These are phyloP conservation scores for Calonectria pteridis DNA, from an alignment of 2,329 filamentous ascomycete genomes.

Conservation along the genomic window DNA sequence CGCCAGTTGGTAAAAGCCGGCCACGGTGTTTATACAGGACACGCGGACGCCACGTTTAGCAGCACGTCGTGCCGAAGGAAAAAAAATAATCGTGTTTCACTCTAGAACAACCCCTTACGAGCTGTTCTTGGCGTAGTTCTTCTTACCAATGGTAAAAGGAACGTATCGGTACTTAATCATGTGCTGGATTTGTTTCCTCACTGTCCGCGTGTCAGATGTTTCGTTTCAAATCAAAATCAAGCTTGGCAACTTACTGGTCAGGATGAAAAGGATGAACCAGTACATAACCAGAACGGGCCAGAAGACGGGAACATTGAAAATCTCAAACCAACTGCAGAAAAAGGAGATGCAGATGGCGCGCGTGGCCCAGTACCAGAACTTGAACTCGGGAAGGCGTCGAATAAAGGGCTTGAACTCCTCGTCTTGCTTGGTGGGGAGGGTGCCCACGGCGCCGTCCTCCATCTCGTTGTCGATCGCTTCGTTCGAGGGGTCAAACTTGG, in stretches of 20 bases:
- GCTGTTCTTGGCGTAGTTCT: slow-evolving; percentile 78
- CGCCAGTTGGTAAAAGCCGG: slow-evolving; percentile 38
- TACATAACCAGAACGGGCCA: slow-evolving; percentile 99
- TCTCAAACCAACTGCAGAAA: slow-evolving; percentile 88
- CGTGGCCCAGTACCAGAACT: slow-evolving; percentile 98
- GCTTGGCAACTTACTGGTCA: slow-evolving; percentile 82
- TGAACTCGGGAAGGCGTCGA: slow-evolving; percentile 95
- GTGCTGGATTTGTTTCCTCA: slow-evolving; percentile 99
- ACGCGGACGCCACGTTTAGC: slow-evolving; percentile 31
- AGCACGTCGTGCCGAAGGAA: slow-evolving; percentile 38
- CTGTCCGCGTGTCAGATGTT: slow-evolving; percentile 58
- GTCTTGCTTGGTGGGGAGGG: slow-evolving; percentile 92
- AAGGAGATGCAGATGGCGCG: slow-evolving; percentile 87
- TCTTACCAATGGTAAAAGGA: slow-evolving; percentile 92
- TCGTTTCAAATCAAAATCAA: neutral
- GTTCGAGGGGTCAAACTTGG: slow-evolving; percentile 98
- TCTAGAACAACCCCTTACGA: slow-evolving; percentile 45
- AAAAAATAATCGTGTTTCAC: slow-evolving; percentile 24
- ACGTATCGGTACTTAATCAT: slow-evolving; percentile 99
- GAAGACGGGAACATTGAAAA: slow-evolving; percentile 98
- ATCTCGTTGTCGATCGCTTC: slow-evolving; percentile 93
- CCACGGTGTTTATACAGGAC: slow-evolving; percentile 43
- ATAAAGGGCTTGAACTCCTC: slow-evolving; percentile 99
- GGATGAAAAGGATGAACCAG: slow-evolving; percentile 95
- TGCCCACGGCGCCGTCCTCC: slow-evolving; percentile 87